Conservation (phyloP, 2,329 filamentous ascomycete genomes). For the Phoma sp. region DNA sequence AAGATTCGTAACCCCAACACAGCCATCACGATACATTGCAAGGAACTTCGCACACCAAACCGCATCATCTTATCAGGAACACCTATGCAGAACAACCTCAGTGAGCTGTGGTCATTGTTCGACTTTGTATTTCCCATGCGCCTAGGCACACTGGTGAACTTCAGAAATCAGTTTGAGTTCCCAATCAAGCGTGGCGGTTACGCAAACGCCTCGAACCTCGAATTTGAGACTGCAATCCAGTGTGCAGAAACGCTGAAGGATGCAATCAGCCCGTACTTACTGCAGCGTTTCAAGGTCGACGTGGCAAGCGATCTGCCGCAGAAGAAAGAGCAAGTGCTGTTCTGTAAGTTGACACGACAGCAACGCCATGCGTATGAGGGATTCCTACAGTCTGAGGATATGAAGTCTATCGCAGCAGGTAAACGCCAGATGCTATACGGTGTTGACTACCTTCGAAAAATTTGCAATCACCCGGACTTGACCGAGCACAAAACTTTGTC, state of each 20-base stretch:
- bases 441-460: constrained; percentile 90
- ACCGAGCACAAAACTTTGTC: constrained; percentile 68
- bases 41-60: constrained; percentile 88
- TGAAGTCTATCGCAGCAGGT: constrained; percentile 78
- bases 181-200: constrained; percentile 94
- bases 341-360: constrained; percentile 84
- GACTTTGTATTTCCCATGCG: constrained; percentile 98
- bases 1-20: constrained; percentile 98
- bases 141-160: constrained; percentile 87
- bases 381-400: constrained; percentile 83
- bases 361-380: constrained; percentile 81
- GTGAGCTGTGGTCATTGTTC: constrained; percentile 95
- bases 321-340: constrained; percentile 94
- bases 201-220: constrained; percentile 90
- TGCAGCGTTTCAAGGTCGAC: constrained; percentile 91
- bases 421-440: constrained; percentile 83
- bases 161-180: constrained; percentile 89
- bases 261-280: constrained; percentile 87
- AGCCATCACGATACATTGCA: constrained; percentile 92
- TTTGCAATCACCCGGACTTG: constrained; percentile 96
- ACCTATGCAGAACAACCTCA: constrained; percentile 95
- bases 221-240: constrained; percentile 92
- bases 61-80: constrained; percentile 94
- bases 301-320: constrained; percentile 92
- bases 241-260: constrained; percentile 94